Evolutionary conservation across 129 eudicot species (phyloP).

Genomic region (Flaveria ramosissima): DNA sequence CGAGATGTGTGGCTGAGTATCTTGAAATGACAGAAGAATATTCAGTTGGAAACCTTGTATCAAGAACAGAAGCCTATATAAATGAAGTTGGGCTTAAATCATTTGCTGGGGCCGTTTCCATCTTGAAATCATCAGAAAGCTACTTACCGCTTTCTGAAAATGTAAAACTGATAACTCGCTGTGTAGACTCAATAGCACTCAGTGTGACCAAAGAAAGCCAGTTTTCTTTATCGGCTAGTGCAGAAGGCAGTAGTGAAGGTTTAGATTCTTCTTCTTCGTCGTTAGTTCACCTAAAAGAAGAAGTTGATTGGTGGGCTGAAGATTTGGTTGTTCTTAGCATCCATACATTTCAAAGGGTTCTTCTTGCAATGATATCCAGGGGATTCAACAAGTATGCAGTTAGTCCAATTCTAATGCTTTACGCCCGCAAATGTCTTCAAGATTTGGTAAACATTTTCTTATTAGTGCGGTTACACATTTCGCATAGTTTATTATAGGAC

Average conservation of each 20-base stretch:
- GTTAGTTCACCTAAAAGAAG: conserved; percentile 42
- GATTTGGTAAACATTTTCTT: conserved; percentile 71
- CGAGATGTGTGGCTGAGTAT: conserved; percentile 84
- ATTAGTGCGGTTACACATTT: background rate
- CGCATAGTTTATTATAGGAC: background rate
- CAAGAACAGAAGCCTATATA: conserved; percentile 73
- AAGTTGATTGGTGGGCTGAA: conserved; percentile 97
- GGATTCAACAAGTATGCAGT: conserved; percentile 80
- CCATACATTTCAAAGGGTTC: conserved; percentile 77
- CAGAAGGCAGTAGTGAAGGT: conserved; percentile 45
- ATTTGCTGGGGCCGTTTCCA: conserved; percentile 58
- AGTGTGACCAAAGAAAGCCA: conserved; percentile 71
- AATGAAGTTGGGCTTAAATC: conserved; percentile 71
- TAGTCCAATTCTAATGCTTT: conserved; percentile 79
- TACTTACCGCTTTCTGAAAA: conserved; percentile 68
- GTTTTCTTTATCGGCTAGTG: conserved; percentile 32
- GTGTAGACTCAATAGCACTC: conserved; percentile 76
- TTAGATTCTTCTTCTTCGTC: conserved; percentile 41
- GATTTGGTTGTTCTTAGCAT: conserved; percentile 70
- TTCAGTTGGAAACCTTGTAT: conserved; percentile 66
- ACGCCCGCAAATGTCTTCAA: conserved; percentile 76
- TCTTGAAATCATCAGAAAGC: conserved; percentile 62
- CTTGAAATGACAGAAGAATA: conserved; percentile 94
- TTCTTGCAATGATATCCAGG: conserved; percentile 85
- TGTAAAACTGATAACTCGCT: conserved; percentile 67